Evolutionary conservation across 75 land plant genomes (phyloP).

Genomic region (Selaginella tamariscina): DNA sequence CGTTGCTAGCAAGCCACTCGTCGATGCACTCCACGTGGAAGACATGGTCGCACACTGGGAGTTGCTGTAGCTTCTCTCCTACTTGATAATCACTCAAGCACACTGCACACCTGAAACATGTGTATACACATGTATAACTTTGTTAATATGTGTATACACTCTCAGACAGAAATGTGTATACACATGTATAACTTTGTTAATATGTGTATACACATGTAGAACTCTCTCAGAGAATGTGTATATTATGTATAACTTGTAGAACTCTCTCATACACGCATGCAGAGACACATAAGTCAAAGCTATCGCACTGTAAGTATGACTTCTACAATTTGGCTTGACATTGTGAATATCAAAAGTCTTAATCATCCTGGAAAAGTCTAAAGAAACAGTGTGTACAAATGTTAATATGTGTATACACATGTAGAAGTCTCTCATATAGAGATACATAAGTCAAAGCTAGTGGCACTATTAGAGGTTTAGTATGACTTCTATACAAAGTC

Average conservation of each 20-base stretch:
- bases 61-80: slow-evolving; percentile 35
- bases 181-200: neutral
- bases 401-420: too few species aligned
- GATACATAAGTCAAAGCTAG: too few species aligned
- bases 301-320: too few species aligned
- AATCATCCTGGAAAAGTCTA: too few species aligned
- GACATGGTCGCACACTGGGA: slow-evolving; percentile 44
- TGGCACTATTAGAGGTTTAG: too few species aligned
- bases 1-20: slow-evolving; percentile 37
- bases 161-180: neutral
- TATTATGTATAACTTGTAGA: neutral
- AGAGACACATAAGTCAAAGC: neutral
- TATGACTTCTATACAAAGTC: too few species aligned
- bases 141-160: too few species aligned
- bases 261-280: neutral
- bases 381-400: too few species aligned
- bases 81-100: slow-evolving; percentile 42
- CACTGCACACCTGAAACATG: slow-evolving; percentile 41
- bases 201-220: neutral
- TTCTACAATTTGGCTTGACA: too few species aligned
- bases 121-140: neutral
- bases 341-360: too few species aligned
- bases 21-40: slow-evolving; percentile 50
- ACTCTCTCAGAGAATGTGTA: neutral
- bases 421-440: too few species aligned